Base-by-base conservation (phyloP, 2,329 filamentous ascomycete species). In the Neoarthrinium moseri region DNA sequence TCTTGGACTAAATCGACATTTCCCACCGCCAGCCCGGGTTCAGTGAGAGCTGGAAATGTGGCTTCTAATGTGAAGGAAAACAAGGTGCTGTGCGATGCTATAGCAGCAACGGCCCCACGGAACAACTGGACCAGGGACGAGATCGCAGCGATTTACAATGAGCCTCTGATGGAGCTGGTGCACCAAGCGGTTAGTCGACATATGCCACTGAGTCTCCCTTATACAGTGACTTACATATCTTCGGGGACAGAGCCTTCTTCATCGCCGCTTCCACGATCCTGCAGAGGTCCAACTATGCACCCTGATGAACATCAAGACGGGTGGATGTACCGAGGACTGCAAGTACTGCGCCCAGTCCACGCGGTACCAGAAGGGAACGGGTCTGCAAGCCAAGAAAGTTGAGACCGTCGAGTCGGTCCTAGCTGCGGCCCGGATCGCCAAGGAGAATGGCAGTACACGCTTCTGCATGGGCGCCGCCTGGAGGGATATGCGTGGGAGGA, bases 391-490 rank as follows among this genome's bases (percentile, higher is more conserved):
- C 10, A 88, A 86, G 51, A 88, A 89, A 57, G 82, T 95, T 61
- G 86, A 86, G 51, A 79, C 81, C 1, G 89, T 95, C 45, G 87
- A 94, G 47, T 82, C 86, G 0, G 91, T 96, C 2, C 81, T 96
- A 20, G 81, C 79, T 29, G 88, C 89, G 3, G 91, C 91, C 1
- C 81, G 82, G 27, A 80, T 81, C 24, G 91, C 91, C 49, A 89
- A 87, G 59, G 82, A 81, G 46, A 94, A 94, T 54, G 91, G 91
- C 40, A 91, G 86, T 71, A 95, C 89, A 7, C 82, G 91, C 2
- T 96, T 96, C 77, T 96, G 91, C 71, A 95, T 96, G 90, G 91
- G 91, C 7, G 91, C 91, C 4, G 91, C 91, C 0, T 96, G 91
- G 91, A 77, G 91, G 29, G 91, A 96, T 67, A 96, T 96, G 91